Evolutionary conservation across 345 rosid species (phyloP).

Genomic region (Lagerstroemia speciosa): DNA sequence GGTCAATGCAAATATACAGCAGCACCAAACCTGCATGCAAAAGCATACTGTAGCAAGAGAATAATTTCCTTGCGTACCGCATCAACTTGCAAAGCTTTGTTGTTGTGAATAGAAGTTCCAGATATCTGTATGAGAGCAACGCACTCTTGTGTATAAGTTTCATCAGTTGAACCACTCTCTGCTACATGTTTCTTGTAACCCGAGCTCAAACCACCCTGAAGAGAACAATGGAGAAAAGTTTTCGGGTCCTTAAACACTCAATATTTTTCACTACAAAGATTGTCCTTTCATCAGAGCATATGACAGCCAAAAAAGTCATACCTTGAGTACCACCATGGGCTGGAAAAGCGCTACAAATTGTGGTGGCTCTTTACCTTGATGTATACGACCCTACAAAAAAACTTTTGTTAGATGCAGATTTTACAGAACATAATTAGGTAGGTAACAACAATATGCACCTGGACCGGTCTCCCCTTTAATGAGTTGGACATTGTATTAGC

Average conservation of each 20-base stretch:
- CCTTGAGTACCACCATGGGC: slow-evolving; percentile 90
- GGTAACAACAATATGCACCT: slow-evolving; percentile 42
- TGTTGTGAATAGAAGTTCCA: slow-evolving; percentile 71
- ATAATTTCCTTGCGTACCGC: slow-evolving; percentile 31
- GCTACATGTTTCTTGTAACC: slow-evolving; percentile 69
- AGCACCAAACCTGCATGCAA: no score
- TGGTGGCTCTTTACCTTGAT: slow-evolving; percentile 92
- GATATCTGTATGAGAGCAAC: slow-evolving; percentile 78
- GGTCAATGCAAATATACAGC: background rate
- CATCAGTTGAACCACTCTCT: slow-evolving; percentile 59
- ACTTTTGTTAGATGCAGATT: slow-evolving; percentile 1
- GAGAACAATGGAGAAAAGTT: background rate
- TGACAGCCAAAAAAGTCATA: slow-evolving; percentile 16
- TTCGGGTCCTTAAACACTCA: background rate
- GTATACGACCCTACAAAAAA: slow-evolving; percentile 64
- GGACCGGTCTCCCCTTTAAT: slow-evolving; percentile 86
- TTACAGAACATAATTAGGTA: background rate
- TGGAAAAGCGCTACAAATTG: slow-evolving; percentile 88
- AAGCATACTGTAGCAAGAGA: background rate
- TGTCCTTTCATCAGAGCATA: background rate
- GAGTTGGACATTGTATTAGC: slow-evolving; percentile 74
- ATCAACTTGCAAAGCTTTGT: slow-evolving; percentile 75
- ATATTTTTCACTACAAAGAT: background rate
- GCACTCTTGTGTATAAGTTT: slow-evolving; percentile 56
- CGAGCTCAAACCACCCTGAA: slow-evolving; percentile 89